Base-by-base conservation (phyloP, 495 filamentous ascomycete genomes). In the Usnea hakonensis region DNA sequence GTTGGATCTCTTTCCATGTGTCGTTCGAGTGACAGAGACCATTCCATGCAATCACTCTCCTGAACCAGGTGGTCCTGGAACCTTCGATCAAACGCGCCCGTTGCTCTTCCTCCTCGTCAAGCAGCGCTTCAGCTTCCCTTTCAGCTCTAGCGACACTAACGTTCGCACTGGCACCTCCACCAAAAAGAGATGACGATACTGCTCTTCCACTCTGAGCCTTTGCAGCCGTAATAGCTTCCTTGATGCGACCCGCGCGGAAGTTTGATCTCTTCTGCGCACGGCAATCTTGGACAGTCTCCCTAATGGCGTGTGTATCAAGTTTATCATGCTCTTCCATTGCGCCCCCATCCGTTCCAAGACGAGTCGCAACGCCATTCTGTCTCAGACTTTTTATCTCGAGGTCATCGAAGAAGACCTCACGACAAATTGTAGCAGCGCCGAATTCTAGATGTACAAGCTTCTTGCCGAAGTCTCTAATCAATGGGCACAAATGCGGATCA, bases 331-430 rank as follows among this genome's bases (percentile, higher is more conserved):
- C 54, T 52, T 38, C 38, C n/a, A 54, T 57, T 40, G 21, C 37
- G 11, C 57, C 65, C 8, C 58, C 62, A n/a, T 8, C 17, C 28
- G 16, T 36, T 6, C 65, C 65, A 16, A 64, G 40, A 28, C 54
- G 7, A 3, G 65, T 67, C 32, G 14, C 33, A 19, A 67, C 62
- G 11, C 62, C 62, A 33, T 64, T 62, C 17, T 64, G 37, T 41
- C 46, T 54, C 21, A 67, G 36, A 21, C 57, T 58, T 16, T 60
- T 33, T 26, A 53, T 60, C 35, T 67, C 65, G 28, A 37, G 10
- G 23, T 67, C 58, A 46, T 67, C 62, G 16, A 67, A 67, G 36
- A 67, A 67, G 3, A 67, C 43, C 38, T 67, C 57, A 21, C 65
- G 46, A 57, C 65, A 67, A 32, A 67, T 38, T 26, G 44, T 40